A percentile compares a stretch with the other conserved stretches of the same genome.
Evolutionary conservation across 495 filamentous ascomycete species (phyloP).

Genomic region (Sporormia fimetaria): DNA sequence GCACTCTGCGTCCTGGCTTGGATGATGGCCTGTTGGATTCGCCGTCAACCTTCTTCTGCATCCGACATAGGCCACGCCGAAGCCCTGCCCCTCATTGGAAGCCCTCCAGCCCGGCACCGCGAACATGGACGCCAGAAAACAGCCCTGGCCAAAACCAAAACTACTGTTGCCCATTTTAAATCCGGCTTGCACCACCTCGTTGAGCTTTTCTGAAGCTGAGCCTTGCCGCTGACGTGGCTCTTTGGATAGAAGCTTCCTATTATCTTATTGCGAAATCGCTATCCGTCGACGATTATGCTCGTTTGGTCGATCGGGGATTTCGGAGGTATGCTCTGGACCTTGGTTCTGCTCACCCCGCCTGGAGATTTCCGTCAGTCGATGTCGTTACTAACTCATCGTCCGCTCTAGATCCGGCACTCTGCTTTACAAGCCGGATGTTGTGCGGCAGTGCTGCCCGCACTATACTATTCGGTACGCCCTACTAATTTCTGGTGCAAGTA

Average conservation of each 20-base stretch:
- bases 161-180: too few relatives aligned
- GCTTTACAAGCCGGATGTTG: conserved; percentile 85
- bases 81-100: too few relatives aligned
- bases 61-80: too few relatives aligned
- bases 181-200: too few relatives aligned
- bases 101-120: too few relatives aligned
- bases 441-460: conserved; percentile 81
- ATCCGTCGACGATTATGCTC: conserved; percentile 63
- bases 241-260: conserved; percentile 62
- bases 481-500: conserved; percentile 11
- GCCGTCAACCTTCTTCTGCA: too few relatives aligned
- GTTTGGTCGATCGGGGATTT: conserved; percentile 79
- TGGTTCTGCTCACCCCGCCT: not conserved
- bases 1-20: too few relatives aligned
- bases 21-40: too few relatives aligned
- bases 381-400: not conserved
- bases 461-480: conserved; percentile 66
- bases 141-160: too few relatives aligned
- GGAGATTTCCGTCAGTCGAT: not conserved
- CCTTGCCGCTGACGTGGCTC: conserved; percentile 1
- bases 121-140: too few relatives aligned
- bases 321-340: conserved; percentile 56
- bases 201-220: too few relatives aligned
- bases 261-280: conserved; percentile 62
- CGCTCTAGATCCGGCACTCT: conserved; percentile 51